Evolutionary conservation across 306 rosid species (phyloP).

Genomic region (Prunus salicina): DNA sequence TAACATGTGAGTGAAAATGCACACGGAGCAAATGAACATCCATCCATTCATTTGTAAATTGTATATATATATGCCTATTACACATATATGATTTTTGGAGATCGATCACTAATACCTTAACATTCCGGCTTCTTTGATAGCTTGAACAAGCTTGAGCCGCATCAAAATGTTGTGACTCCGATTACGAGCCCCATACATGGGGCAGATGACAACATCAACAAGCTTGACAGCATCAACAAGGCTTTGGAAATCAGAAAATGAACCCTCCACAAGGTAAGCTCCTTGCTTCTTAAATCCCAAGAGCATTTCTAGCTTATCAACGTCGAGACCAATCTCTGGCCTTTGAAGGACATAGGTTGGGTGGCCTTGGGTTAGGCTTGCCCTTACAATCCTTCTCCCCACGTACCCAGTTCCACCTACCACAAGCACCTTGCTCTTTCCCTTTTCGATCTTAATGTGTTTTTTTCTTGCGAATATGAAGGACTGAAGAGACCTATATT

Average conservation of each 20-base stretch:
- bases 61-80: neutral
- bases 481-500: too few relatives aligned
- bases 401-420: slow-evolving; percentile 84
- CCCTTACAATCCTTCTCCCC: slow-evolving; percentile 69
- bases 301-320: too few relatives aligned
- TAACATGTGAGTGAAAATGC: too few relatives aligned
- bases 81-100: too few relatives aligned
- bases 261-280: too few relatives aligned
- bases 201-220: slow-evolving; percentile 71
- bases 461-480: neutral
- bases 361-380: slow-evolving; percentile 65
- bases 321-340: too few relatives aligned
- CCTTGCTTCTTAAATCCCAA: too few relatives aligned
- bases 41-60: too few relatives aligned
- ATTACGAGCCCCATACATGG: slow-evolving; percentile 78
- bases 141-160: slow-evolving; percentile 82
- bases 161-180: slow-evolving; percentile 60
- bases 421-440: slow-evolving; percentile 67
- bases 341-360: too few relatives aligned
- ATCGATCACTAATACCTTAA: slow-evolving; percentile 49
- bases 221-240: slow-evolving; percentile 65
- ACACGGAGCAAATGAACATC: too few relatives aligned
- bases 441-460: slow-evolving; percentile 27
- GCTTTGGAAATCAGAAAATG: slow-evolving; percentile 39
- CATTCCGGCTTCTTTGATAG: slow-evolving; percentile 69